Evolutionary conservation across 768 basidiomycete genomes (phyloP).

Genomic region (Tephrocybe sp.): DNA sequence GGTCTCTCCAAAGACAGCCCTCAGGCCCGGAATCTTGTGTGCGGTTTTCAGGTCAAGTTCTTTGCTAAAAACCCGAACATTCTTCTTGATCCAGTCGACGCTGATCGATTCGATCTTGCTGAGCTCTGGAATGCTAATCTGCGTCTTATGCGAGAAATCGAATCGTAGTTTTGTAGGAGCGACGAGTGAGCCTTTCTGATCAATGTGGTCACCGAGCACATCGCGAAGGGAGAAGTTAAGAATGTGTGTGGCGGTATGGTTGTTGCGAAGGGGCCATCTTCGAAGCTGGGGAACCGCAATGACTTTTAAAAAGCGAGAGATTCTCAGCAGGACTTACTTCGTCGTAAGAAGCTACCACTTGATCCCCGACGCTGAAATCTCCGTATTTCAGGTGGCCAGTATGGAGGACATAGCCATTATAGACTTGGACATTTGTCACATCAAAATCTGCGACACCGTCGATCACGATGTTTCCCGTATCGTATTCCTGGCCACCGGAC

Average conservation of each 20-base stretch:
- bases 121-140: constrained; percentile 76
- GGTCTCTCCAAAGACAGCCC: constrained; percentile 96
- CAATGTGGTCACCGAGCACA: constrained; percentile 94
- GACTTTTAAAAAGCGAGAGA: neutral
- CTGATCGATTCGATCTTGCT: constrained; percentile 81
- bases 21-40: constrained; percentile 86
- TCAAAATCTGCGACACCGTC: constrained; percentile 92
- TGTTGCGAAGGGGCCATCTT: constrained; percentile 94
- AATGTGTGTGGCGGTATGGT: constrained; percentile 98
- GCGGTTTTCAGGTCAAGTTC: constrained; percentile 79
- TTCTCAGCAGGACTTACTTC: constrained; percentile 52
- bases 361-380: constrained; percentile 70
- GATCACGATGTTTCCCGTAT: constrained; percentile 93
- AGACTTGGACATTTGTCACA: constrained; percentile 91
- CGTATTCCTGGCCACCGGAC: constrained; percentile 95
- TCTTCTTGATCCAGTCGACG: constrained; percentile 86
- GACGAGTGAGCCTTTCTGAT: constrained; percentile 97
- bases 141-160: constrained; percentile 96
- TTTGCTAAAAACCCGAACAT: constrained; percentile 87
- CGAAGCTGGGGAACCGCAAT: constrained; percentile 55
- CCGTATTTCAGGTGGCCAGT: constrained; percentile 92
- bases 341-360: constrained; percentile 89
- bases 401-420: constrained; percentile 95
- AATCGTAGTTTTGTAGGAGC: constrained; percentile 95
- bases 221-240: constrained; percentile 94